Conservation (phyloP, 768 basidiomycete genomes). For the Nidularia pulvinata region DNA sequence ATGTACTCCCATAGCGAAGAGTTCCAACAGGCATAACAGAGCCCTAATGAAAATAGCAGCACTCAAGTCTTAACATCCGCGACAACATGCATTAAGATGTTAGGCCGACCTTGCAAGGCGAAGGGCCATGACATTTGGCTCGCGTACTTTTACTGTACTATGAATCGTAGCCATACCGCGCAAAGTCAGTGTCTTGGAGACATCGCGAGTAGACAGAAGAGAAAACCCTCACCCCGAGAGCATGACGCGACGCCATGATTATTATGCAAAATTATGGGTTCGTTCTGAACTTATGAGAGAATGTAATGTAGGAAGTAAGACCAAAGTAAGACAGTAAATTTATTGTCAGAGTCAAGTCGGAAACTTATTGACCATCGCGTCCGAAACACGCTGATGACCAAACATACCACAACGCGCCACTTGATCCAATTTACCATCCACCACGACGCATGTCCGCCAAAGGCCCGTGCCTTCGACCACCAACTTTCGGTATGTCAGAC, state of each 20-base stretch:
- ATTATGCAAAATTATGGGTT: not conserved
- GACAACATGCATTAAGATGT: slow-evolving; percentile 1
- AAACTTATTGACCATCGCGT: too few relatives aligned
- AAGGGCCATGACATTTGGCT: slow-evolving; percentile 67
- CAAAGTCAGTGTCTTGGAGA: not conserved
- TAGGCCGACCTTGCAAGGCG: slow-evolving; percentile 47
- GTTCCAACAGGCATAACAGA: slow-evolving; percentile 50
- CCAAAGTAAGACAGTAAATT: too few relatives aligned
- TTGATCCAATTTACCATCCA: not conserved
- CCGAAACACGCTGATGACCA: slow-evolving; percentile 15
- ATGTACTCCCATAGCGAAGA: slow-evolving; percentile 64
- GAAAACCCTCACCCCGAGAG: slow-evolving; percentile 11
- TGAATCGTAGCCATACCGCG: not conserved
- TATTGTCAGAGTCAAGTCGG: too few relatives aligned
- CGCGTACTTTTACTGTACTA: slow-evolving; percentile 75
- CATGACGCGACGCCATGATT: slow-evolving; percentile 11
- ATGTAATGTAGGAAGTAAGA: too few relatives aligned
- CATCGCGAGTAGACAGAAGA: not conserved
- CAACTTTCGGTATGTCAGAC: slow-evolving; percentile 21
- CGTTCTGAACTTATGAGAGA: not conserved
- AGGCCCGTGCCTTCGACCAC: not conserved
- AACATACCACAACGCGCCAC: slow-evolving; percentile 35
- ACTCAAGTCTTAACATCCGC: too few relatives aligned
- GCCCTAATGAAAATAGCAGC: slow-evolving; percentile 17
- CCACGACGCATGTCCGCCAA: not conserved